Evolutionary conservation across 2,329 filamentous ascomycete species (phyloP), one percentile per base, ranked within the genome.

Genomic region (Ceratocystis eucalypticola): DNA sequence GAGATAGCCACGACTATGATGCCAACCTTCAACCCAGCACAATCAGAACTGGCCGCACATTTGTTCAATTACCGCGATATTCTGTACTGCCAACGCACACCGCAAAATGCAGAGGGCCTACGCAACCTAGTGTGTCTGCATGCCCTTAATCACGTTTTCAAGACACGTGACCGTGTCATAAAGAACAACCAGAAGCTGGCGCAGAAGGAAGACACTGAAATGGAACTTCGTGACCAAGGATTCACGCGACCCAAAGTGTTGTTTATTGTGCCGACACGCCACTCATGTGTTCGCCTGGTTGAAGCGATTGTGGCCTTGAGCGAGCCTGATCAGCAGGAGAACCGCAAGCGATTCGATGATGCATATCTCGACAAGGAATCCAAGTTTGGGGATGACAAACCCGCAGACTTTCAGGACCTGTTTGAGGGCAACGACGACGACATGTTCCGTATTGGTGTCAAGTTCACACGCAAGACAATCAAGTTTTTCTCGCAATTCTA

Each of bases 351-450:
- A 0, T 97, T 99, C 72, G 82, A 93, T 46, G 92, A 96, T 66
- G 84, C 84, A 1, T 99, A 92, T 75, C 80, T 86, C 5, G 83
- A 87, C 33, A 83, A 88, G 25, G 82, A 86, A 68, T 68, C 72
- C 55, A 84, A 83, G 48, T 87, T 91, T 70, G 84, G 86, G 30
- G 79, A 83, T 7, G 85, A 89, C 72, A 90, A 91, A 72, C 88
- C 94, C 0, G 87, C 87, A 2, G 94, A 97, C 74, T 97, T 96
- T 76, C 81, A 83, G 28, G 89, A 96, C 66, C 81, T 97, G 0
- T 99, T 99, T 72, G 87, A 87, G 69, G 94, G 94, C 68, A 97
- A 96, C 73, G 91, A 96, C 74, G 94, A 97, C 74, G 94, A 99
- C 76, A 94, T 95, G 83, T 99, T 97, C 77, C 86, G 93, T 2